Conservation (phyloP, 2,329 filamentous ascomycete genomes). For the Fusarium algeriense region DNA sequence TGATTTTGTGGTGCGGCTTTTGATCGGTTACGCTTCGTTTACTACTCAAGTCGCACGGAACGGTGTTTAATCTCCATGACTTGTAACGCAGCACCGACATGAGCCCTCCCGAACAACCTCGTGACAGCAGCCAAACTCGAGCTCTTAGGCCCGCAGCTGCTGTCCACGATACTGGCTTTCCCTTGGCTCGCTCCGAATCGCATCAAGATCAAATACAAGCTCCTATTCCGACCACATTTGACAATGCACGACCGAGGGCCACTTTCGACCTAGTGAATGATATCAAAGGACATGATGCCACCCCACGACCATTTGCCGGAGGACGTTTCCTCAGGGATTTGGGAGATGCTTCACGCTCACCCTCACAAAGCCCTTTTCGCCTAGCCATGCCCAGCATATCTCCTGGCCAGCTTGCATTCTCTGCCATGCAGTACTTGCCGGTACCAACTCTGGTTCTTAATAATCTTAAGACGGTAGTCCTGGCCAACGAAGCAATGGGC, state of each 20-base stretch:
- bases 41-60: constrained; percentile 16
- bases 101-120: constrained; percentile 49
- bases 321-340: constrained; percentile 54
- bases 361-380: constrained; percentile 55
- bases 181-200: constrained; percentile 28
- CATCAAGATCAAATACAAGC: constrained; percentile 32
- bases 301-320: constrained; percentile 43
- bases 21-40: constrained; percentile 2
- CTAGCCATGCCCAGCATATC: constrained; percentile 62
- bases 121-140: constrained; percentile 48
- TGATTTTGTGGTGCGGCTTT: neutral
- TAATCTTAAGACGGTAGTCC: constrained; percentile 74
- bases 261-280: constrained; percentile 33
- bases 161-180: constrained; percentile 41
- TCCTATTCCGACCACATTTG: constrained; percentile 25
- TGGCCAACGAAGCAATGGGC: constrained; percentile 83
- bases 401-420: constrained; percentile 70
- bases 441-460: constrained; percentile 78
- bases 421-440: constrained; percentile 79
- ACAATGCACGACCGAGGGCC: constrained; percentile 36
- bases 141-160: constrained; percentile 43
- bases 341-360: constrained; percentile 48
- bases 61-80: constrained; percentile 38
- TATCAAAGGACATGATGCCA: constrained; percentile 41
- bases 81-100: constrained; percentile 50